Base-by-base conservation (phyloP, 306 rosid species). In the Begonia peltatifolia region DNA sequence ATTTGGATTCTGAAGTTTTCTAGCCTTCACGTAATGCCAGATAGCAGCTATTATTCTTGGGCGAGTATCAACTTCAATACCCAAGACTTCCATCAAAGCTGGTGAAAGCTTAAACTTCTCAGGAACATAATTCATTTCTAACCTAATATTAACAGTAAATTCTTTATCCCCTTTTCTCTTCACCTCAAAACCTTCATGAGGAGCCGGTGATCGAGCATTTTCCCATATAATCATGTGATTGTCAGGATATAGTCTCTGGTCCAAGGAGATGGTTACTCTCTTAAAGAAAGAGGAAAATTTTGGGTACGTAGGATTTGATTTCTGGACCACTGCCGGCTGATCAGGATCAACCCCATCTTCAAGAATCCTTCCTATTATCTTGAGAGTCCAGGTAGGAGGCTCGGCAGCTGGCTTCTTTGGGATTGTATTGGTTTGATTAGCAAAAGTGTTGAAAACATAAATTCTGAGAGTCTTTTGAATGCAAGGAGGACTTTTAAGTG, bases 1-100 rank as follows among this genome's bases (percentile, higher is more conserved):
- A 20, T 68, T 72, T 17, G 83, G 88, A 77, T 71, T 81, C 72
- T 92, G 99, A 75, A 92, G 72, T 59, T 86, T 92, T 71, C 99
- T 75, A 59, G 99, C 99, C 81, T 92, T 92, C 62, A 92, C 99
- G 76, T 92, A 92, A 74, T 92, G 96, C 99, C 99, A 92, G 59
- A 92, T 83, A 2, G 99, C 95, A 62, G 94, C 88, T 61, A 92
- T 78, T 58, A 92, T 81, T 71, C 99, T 79, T 0, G 99, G 96
- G 42, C 96, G 96, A 59, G 99, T 81, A 66, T 92, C 99, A 67
- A 92, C 96, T 73, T 92, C 99, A 71, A 92, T 81, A 68, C 96
- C 99, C 68, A 92, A 96, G 79, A 92, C 96, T 63, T 92, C 99
- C 69, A 80, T 78, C 74, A 92, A 76, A 4, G 84, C 81, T 10